phyloP scores from a whole-genome alignment of 768 basidiomycete genomes.

The Mrakia hoshinonis region DNA sequence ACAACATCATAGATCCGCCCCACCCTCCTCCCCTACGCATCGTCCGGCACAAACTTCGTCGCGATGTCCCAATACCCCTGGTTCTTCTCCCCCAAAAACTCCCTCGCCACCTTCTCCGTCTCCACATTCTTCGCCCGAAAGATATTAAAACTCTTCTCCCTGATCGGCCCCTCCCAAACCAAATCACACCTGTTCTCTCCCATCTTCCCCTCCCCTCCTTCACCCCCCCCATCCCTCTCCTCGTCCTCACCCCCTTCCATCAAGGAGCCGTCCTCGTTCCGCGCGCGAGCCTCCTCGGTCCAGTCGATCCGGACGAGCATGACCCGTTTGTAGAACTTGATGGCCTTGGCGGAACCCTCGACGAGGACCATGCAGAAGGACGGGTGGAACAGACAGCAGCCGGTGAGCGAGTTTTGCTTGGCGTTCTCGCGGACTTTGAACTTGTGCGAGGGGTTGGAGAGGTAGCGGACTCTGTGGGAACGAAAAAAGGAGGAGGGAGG shows the following conservation, averaged over 20 bases:
- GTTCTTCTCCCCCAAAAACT: constrained; percentile 71
- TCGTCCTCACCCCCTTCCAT: constrained; percentile 54
- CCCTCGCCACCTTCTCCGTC: constrained; percentile 68
- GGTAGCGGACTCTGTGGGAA: constrained; percentile 60
- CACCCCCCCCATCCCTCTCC: constrained; percentile 50
- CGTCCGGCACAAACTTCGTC: too few species aligned
- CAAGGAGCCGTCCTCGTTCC: constrained; percentile 54
- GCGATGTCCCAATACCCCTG: constrained; percentile 76
- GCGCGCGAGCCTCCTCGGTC: constrained; percentile 80
- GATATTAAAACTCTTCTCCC: constrained; percentile 67
- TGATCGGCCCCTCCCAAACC: constrained; percentile 84
- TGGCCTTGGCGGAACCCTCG: constrained; percentile 77
- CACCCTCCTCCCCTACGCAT: too few species aligned
- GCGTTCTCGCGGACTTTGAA: constrained; percentile 98
- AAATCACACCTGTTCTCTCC: constrained; percentile 81
- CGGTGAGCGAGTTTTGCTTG: constrained; percentile 76
- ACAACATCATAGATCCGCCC: too few species aligned
- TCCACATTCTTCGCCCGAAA: constrained; percentile 60
- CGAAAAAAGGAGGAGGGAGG: not conserved
- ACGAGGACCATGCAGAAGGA: constrained; percentile 84
- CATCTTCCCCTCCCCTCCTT: constrained; percentile 52
- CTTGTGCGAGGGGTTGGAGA: constrained; percentile 84
- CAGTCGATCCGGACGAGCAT: constrained; percentile 82
- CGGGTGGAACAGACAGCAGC: constrained; percentile 83
- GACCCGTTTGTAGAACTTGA: constrained; percentile 77